phyloP scores from a whole-genome alignment of 371 early-diverging fungal species.

The Fennellomyces sp. region DNA sequence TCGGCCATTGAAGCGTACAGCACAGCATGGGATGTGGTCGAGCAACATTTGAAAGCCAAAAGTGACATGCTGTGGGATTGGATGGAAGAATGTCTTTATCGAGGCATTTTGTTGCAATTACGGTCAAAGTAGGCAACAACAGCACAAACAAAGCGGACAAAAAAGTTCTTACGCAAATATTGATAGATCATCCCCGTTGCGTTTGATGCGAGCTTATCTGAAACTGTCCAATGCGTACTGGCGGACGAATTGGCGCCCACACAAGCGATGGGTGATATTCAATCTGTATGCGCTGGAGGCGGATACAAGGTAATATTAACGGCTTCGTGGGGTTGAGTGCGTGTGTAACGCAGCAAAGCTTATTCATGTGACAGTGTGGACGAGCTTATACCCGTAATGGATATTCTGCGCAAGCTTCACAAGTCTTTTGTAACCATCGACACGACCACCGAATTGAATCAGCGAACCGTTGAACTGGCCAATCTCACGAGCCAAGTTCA shows the following conservation, averaged over 20 bases:
- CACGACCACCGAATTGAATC: neutral
- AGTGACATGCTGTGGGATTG: slow-evolving; percentile 61
- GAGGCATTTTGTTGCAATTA: slow-evolving; percentile 57
- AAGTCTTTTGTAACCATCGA: neutral
- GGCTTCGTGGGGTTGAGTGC: slow-evolving; percentile 4
- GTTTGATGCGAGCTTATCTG: slow-evolving; percentile 25
- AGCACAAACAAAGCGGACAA: neutral
- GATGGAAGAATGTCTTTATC: slow-evolving; percentile 73
- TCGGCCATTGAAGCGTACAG: slow-evolving; percentile 61
- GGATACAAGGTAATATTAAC: slow-evolving; percentile 31
- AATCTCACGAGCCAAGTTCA: slow-evolving; percentile 27
- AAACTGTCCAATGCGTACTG: slow-evolving; percentile 31
- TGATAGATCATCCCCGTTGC: neutral
- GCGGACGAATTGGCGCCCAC: slow-evolving; percentile 48
- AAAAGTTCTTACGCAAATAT: no score
- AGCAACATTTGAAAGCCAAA: slow-evolving; percentile 48
- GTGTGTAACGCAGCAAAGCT: neutral
- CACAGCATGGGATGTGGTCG: slow-evolving; percentile 46
- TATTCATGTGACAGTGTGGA: slow-evolving; percentile 1
- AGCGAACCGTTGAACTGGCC: slow-evolving; percentile 25
- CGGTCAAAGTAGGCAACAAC: slow-evolving; percentile 50
- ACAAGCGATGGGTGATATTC: slow-evolving; percentile 53
- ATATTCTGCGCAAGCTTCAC: slow-evolving; percentile 2
- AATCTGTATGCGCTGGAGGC: slow-evolving; percentile 48
- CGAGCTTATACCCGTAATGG: slow-evolving; percentile 1